Evolutionary conservation across 495 filamentous ascomycete species (phyloP).

Genomic region (Cercophora samala): DNA sequence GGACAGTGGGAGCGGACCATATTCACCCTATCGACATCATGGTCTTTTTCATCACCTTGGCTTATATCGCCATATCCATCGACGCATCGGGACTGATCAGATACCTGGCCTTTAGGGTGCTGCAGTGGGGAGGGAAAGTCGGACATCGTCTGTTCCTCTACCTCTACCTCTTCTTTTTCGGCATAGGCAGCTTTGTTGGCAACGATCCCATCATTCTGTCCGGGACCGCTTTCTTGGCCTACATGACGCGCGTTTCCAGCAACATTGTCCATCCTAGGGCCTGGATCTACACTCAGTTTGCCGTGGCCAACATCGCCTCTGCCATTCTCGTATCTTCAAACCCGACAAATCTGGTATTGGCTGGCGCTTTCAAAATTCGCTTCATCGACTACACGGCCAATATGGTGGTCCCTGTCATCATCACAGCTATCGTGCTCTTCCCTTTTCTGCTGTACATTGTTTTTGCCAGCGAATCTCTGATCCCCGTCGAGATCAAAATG

Average conservation of each 20-base stretch:
- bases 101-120: constrained; percentile 63
- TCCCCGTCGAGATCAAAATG: constrained; percentile 61
- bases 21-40: constrained; percentile 65
- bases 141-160: constrained; percentile 64
- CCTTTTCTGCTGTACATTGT: constrained; percentile 63
- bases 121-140: constrained; percentile 58
- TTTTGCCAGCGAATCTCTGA: constrained; percentile 57
- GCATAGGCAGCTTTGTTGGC: constrained; percentile 61
- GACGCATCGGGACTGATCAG: constrained; percentile 66
- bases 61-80: constrained; percentile 71
- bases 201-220: constrained; percentile 69
- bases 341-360: constrained; percentile 68
- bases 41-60: constrained; percentile 65
- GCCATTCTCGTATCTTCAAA: constrained; percentile 69
- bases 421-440: constrained; percentile 60
- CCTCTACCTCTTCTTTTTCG: constrained; percentile 65
- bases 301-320: constrained; percentile 63
- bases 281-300: constrained; percentile 68
- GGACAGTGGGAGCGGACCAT: constrained; percentile 56
- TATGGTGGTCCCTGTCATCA: constrained; percentile 64
- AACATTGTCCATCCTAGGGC: constrained; percentile 64
- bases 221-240: constrained; percentile 65
- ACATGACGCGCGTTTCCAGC: constrained; percentile 67
- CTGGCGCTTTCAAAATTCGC: constrained; percentile 62
- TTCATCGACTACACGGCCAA: constrained; percentile 67